These are phyloP conservation scores for Citrus sinensis DNA, from an alignment of 345 rosid genomes.

Conservation along the genomic window DVS_A1.0 CM039164.1:28660501-28661000, in stretches of 20 bases:
- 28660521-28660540: constrained; percentile 12
- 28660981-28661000: constrained; percentile 87
- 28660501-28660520: neutral
- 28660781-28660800: constrained; percentile 86
- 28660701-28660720: constrained; percentile 33
- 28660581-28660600: constrained; percentile 22
- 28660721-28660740: constrained; percentile 89
- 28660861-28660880: neutral
- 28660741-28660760: constrained; percentile 86
- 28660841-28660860: neutral
- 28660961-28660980: constrained; percentile 70
- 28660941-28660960: constrained; percentile 77
- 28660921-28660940: constrained; percentile 88
- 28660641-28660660: constrained; percentile 26
- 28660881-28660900: constrained; percentile 3
- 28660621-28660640: constrained; percentile 27
- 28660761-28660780: constrained; percentile 81
- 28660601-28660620: constrained; percentile 23
- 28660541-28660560: constrained; percentile 28
- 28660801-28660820: constrained; percentile 99
- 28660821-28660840: constrained; percentile 5
- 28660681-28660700: constrained; percentile 20
- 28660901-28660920: constrained; percentile 66
- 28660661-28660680: constrained; percentile 27
- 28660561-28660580: constrained; percentile 20